Percentiles rank a stretch among this genome's conserved stretches.
phyloP scores from a whole-genome alignment of 148 eudicot genomes.

The Nepenthes mirabilis region DNA sequence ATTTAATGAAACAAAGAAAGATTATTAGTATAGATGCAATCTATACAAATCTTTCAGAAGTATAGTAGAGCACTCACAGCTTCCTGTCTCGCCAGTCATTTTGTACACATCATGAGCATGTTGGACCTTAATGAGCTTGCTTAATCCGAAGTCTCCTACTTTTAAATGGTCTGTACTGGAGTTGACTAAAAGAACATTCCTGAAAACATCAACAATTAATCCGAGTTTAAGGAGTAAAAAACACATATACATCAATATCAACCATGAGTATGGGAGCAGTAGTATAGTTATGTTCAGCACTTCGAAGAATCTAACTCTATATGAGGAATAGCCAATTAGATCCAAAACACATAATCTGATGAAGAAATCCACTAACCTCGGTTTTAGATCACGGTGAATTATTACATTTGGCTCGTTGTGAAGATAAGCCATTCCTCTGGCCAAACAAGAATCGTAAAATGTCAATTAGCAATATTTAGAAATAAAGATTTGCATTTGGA shows the following conservation, averaged over 20 bases:
- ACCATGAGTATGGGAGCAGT: neutral
- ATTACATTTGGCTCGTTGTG: constrained; percentile 95
- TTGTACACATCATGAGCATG: constrained; percentile 93
- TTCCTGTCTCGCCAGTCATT: constrained; percentile 99
- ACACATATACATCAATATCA: neutral
- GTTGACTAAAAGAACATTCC: constrained; percentile 96
- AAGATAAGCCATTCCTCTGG: constrained; percentile 95
- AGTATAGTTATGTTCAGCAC: neutral
- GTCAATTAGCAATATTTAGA: constrained; percentile 13
- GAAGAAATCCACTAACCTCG: constrained; percentile 46
- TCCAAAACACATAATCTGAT: neutral
- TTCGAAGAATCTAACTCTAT: neutral
- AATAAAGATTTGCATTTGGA: neutral
- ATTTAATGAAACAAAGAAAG: constrained; percentile 3
- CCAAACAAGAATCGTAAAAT: constrained; percentile 10
- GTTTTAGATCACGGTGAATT: constrained; percentile 86
- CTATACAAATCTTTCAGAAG: constrained; percentile 5
- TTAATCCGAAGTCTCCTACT: constrained; percentile 97
- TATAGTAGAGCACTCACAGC: constrained; percentile 47
- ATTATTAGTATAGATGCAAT: constrained; percentile 1
- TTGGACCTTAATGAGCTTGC: constrained; percentile 84
- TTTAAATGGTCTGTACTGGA: constrained; percentile 89
- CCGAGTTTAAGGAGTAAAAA: neutral
- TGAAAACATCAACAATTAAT: constrained; percentile 12
- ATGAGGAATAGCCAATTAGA: no score